Evolutionary conservation across 1,284 basidiomycete species (phyloP).

Genomic region (Cystobasidiaceae sp.): DNA sequence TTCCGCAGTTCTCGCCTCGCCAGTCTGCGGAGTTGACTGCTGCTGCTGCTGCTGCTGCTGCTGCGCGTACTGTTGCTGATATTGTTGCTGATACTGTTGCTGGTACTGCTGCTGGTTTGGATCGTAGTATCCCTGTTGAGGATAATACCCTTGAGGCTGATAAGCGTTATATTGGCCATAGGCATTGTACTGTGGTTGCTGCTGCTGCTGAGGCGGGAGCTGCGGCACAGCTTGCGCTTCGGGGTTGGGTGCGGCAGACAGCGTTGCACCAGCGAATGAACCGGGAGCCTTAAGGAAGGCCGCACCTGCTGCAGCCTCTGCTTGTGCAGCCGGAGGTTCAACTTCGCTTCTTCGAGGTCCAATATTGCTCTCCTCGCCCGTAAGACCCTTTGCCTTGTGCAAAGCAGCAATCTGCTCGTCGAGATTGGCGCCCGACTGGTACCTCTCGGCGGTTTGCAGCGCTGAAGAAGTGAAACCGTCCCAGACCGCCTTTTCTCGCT

Average conservation of each 20-base stretch:
- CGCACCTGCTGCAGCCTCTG: neutral
- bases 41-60: conserved; percentile 12
- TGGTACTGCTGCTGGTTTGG: conserved; percentile 13
- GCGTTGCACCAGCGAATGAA: conserved; percentile 17
- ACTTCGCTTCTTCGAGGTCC: neutral
- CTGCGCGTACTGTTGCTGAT: conserved; percentile 4
- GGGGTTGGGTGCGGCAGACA: conserved; percentile 24
- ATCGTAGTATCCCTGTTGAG: conserved; percentile 15
- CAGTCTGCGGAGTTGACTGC: neutral
- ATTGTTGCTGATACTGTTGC: conserved; percentile 10
- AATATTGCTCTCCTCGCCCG: conserved; percentile 29
- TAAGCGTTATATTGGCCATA: conserved; percentile 9
- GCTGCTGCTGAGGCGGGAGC: conserved; percentile 1
- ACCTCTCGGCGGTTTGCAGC: conserved; percentile 78
- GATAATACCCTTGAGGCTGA: conserved; percentile 15
- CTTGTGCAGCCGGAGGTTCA: conserved; percentile 10
- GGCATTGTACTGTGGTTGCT: conserved; percentile 3
- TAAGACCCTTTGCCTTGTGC: conserved; percentile 79
- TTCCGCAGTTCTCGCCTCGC: conserved; percentile 20
- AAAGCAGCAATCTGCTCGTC: conserved; percentile 93
- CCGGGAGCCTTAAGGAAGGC: conserved; percentile 26
- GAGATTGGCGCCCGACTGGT: conserved; percentile 80
- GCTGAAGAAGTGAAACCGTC: conserved; percentile 91
- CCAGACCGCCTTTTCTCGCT: conserved; percentile 79
- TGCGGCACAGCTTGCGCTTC: conserved; percentile 18